These are phyloP conservation scores for Fusarium citri DNA, from an alignment of 2,329 filamentous ascomycete genomes.

Conservation along the genomic window DNA sequence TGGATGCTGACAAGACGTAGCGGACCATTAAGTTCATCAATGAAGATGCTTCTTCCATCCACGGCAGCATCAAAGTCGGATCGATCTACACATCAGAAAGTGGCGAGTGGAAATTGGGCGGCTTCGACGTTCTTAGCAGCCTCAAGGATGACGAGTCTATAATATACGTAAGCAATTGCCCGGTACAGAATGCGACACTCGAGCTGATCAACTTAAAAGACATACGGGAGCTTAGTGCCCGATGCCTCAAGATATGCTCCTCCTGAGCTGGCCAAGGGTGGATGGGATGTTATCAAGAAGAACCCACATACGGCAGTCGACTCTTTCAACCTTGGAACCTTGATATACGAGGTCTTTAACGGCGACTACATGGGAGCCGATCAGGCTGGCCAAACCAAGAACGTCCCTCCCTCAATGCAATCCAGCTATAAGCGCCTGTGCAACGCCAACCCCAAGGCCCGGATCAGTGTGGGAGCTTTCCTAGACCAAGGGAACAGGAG, in stretches of 20 bases:
- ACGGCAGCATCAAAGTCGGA: constrained; percentile 85
- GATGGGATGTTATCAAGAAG: constrained; percentile 93
- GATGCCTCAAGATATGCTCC: constrained; percentile 87
- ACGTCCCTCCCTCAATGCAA: constrained; percentile 88
- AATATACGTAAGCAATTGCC: constrained; percentile 73
- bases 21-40: constrained; percentile 97
- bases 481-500: constrained; percentile 86
- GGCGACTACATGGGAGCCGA: constrained; percentile 81
- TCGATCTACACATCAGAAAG: constrained; percentile 95
- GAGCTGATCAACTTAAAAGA: constrained; percentile 61
- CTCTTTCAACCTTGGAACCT: constrained; percentile 84
- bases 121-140: constrained; percentile 92
- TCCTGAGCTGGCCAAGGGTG: constrained; percentile 84
- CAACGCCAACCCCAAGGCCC: constrained; percentile 88
- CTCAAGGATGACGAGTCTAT: constrained; percentile 96
- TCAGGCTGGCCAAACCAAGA: constrained; percentile 86
- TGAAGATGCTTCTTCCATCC: constrained; percentile 89
- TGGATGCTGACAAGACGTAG: constrained; percentile 56
- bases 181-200: background rate
- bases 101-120: constrained; percentile 96
- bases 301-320: constrained; percentile 85
- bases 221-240: constrained; percentile 86
- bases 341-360: constrained; percentile 94
- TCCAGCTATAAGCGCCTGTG: constrained; percentile 90
- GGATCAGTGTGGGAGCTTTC: constrained; percentile 86